These are phyloP conservation scores for Gnaphalium uliginosum DNA, from an alignment of 129 eudicot species.

Conservation along the genomic window DNA sequence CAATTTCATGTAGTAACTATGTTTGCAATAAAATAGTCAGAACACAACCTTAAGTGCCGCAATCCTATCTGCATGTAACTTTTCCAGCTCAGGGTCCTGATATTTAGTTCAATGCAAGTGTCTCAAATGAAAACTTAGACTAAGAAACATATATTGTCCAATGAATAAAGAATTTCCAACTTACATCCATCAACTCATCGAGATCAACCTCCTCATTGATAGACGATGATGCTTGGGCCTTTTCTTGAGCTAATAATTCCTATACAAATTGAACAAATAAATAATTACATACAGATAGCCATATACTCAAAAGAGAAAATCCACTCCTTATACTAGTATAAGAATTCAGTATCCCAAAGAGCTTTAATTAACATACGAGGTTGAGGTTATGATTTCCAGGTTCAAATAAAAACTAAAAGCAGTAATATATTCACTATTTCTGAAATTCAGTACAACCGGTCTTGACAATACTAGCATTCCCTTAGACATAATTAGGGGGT, in stretches of 20 bases:
- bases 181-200: constrained; percentile 97
- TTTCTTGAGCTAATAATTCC: constrained; percentile 81
- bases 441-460: no score
- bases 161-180: constrained; percentile 30
- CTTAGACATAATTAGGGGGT: no score
- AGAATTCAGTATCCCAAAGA: no score
- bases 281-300: not conserved
- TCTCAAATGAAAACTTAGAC: not conserved
- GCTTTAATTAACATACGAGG: no score
- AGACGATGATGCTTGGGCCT: constrained; percentile 64
- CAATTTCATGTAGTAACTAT: not conserved
- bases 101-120: not conserved
- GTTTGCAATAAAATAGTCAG: constrained; percentile 4
- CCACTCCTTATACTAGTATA: no score
- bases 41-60: constrained; percentile 77
- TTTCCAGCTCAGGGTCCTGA: constrained; percentile 98
- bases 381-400: no score
- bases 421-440: no score
- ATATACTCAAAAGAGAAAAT: not conserved
- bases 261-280: constrained; percentile 4
- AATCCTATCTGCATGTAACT: constrained; percentile 92
- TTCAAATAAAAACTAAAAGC: no score
- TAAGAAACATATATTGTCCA: not conserved
- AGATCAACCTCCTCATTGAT: constrained; percentile 81
- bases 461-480: no score